A percentile compares a stretch with the other conserved stretches of the same genome.
Conservation (phyloP, 169 alveolate genomes). For the Miamiensis avidus region DNA sequence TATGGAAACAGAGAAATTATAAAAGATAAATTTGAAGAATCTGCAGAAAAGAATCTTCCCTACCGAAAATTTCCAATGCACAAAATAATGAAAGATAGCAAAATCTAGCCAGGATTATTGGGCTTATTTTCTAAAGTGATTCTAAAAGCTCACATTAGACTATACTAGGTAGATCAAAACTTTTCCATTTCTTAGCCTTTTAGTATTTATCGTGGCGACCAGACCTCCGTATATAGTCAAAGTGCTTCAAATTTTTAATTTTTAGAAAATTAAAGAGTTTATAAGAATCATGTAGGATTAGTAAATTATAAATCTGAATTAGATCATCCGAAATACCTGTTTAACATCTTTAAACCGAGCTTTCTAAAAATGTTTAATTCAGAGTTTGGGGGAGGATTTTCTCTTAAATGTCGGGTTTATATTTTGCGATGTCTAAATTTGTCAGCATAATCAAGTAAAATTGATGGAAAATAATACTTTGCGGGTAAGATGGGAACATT, state of each 20-base stretch:
- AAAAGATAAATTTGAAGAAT: background rate
- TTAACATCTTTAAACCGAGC: slow-evolving; percentile 45
- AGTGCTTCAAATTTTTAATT: background rate
- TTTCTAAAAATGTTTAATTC: slow-evolving; percentile 39
- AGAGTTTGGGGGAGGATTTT: background rate
- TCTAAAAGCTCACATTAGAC: background rate
- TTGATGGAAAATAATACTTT: slow-evolving; percentile 55
- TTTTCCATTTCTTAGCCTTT: background rate
- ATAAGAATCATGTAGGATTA: background rate
- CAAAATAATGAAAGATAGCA: background rate
- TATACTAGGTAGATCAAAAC: background rate
- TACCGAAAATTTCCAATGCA: background rate
- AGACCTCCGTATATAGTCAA: background rate
- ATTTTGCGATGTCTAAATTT: slow-evolving; percentile 64
- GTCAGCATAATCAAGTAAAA: slow-evolving; percentile 61
- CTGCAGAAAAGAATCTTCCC: background rate
- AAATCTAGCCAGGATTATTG: too few species aligned
- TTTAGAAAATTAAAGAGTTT: background rate
- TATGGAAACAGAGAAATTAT: background rate
- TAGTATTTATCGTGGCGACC: background rate
- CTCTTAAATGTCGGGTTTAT: slow-evolving; percentile 64
- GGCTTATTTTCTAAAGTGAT: background rate
- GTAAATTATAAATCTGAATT: slow-evolving; percentile 16
- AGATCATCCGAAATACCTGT: slow-evolving; percentile 28
- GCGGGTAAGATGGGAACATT: slow-evolving; percentile 81